Conservation (phyloP, 2,329 filamentous ascomycete genomes). For the Ophiostoma sp. region DNA sequence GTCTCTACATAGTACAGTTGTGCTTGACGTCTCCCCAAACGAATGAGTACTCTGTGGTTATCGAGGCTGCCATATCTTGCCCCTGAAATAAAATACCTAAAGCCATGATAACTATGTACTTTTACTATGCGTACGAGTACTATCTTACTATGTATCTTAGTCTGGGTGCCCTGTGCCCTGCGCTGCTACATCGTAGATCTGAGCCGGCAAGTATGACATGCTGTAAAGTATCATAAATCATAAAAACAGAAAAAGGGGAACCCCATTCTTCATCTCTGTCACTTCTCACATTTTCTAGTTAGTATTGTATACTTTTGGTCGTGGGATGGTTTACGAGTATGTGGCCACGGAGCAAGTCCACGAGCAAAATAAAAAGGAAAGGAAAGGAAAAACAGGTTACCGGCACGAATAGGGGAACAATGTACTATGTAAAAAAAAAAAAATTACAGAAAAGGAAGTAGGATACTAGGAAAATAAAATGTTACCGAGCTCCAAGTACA, state of each 20-base stretch:
- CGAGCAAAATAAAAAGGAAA: neutral
- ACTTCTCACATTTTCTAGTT: neutral
- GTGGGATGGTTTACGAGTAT: neutral
- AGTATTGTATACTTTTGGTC: neutral
- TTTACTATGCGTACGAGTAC: too few relatives aligned
- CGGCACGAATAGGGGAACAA: neutral
- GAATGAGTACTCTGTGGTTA: neutral
- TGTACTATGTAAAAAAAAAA: too few relatives aligned
- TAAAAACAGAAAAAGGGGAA: neutral
- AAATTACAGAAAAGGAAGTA: too few relatives aligned
- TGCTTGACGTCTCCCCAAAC: neutral
- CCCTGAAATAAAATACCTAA: neutral
- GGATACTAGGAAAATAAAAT: too few relatives aligned
- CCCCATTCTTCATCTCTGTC: neutral
- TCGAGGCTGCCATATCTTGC: neutral
- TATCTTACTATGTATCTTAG: too few relatives aligned
- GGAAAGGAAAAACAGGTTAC: neutral
- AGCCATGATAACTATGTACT: too few relatives aligned
- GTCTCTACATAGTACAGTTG: neutral
- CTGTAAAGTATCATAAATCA: neutral
- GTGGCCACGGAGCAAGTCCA: neutral
- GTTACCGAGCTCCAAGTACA: too few relatives aligned
- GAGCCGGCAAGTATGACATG: neutral
- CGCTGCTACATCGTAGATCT: slow-evolving; percentile 1
- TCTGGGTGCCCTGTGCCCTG: neutral